Evolutionary conservation across 306 rosid species (phyloP).

Genomic region (Sphenostylis stenocarpa): DNA sequence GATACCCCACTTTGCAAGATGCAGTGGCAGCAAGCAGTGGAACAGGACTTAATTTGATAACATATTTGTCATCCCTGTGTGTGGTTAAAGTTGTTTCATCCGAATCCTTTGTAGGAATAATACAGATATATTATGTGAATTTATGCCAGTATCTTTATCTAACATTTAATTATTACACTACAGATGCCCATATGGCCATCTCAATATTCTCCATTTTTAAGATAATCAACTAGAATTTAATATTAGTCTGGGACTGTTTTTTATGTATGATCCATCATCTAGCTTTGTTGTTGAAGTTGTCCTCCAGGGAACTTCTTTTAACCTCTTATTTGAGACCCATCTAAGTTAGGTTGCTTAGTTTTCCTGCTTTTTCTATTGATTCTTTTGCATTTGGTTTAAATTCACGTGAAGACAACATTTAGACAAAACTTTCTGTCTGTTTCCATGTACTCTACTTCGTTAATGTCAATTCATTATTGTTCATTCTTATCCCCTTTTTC

Average conservation of each 20-base stretch:
- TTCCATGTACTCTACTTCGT: conserved; percentile 45
- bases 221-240: neutral
- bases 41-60: neutral
- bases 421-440: conserved; percentile 37
- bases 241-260: neutral
- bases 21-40: conserved; percentile 33
- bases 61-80: neutral
- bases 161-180: conserved; percentile 33
- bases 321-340: neutral
- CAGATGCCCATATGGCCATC: conserved; percentile 17
- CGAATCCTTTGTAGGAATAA: conserved; percentile 48
- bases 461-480: conserved; percentile 45
- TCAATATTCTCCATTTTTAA: conserved; percentile 37
- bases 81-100: conserved; percentile 43
- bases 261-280: neutral
- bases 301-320: neutral
- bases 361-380: conserved; percentile 2
- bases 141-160: conserved; percentile 47
- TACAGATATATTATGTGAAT: conserved; percentile 37
- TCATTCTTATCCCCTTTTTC: conserved; percentile 40
- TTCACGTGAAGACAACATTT: conserved; percentile 42
- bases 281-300: conserved; percentile 21
- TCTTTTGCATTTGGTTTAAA: conserved; percentile 37
- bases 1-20: conserved; percentile 46
- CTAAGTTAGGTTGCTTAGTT: conserved; percentile 4